Evolutionary conservation across 371 early-diverging fungal species (phyloP).

Genomic region (Sporodiniella umbellata): DNA sequence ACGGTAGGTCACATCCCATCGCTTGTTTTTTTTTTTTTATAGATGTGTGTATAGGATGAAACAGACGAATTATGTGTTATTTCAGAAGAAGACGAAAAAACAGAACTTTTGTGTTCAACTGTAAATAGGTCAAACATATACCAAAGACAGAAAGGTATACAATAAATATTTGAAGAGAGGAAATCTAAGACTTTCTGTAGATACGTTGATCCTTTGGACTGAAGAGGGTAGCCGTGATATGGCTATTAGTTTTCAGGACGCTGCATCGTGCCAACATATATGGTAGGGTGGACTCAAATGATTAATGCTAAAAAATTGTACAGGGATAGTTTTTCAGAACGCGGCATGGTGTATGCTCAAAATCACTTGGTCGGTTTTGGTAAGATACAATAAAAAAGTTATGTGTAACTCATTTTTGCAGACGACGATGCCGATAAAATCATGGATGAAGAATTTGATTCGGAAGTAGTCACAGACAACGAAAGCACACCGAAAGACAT

Average conservation of each 20-base stretch:
- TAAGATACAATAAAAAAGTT: too few relatives aligned
- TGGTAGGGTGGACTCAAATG: slow-evolving; percentile 61
- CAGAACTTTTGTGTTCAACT: slow-evolving; percentile 7
- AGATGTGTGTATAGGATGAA: slow-evolving; percentile 37
- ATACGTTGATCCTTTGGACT: slow-evolving; percentile 91
- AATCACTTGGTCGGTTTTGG: not conserved
- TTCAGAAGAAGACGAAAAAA: slow-evolving; percentile 63
- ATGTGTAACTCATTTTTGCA: too few relatives aligned
- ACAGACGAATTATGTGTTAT: slow-evolving; percentile 59
- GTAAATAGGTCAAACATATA: slow-evolving; percentile 35
- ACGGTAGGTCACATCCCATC: slow-evolving; percentile 39
- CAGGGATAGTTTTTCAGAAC: not conserved
- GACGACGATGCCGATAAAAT: too few relatives aligned
- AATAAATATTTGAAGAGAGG: not conserved
- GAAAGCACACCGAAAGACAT: not conserved
- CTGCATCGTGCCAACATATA: slow-evolving; percentile 75
- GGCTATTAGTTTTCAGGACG: slow-evolving; percentile 90
- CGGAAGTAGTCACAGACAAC: not conserved
- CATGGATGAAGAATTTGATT: not conserved
- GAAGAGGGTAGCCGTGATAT: slow-evolving; percentile 75
- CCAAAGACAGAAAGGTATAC: slow-evolving; percentile 79
- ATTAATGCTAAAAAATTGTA: not conserved
- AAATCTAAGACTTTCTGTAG: slow-evolving; percentile 36
- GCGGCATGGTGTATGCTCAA: not conserved
- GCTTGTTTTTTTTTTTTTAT: not conserved